Evolutionary conservation across 805 yeast species (phyloP), one percentile per base, ranked within the genome.

Genomic region (Barnettozyma sp.): DNA sequence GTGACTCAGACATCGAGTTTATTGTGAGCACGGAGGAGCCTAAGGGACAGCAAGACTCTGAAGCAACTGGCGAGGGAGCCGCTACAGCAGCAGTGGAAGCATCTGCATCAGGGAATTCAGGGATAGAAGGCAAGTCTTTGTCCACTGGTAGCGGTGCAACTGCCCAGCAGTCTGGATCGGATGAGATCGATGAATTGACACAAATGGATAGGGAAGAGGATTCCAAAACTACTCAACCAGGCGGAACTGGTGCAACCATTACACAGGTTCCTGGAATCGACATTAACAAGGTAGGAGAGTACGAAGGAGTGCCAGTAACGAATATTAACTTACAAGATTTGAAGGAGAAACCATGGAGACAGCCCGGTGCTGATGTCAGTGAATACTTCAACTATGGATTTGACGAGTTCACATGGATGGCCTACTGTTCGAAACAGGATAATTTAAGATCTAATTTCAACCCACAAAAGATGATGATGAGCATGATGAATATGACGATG

Each of bases 311-410:
- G 47, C 94, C 95, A 4, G 65, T 92, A 33, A 84, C 95, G 0
- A 77, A 82, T 46, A 68, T 90, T 10, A 81, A 83, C 41, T 69
- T 90, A 9, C 90, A 82, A 41, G 81, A 78, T 36, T 63, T 88
- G 33, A 86, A 84, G 45, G 95, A 87, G 46, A 94, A 94, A 62
- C 99, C 99, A 7, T 92, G 99, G 99, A 73, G 98, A 55, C 78
- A 83, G 45, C 97, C 97, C 1, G 98, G 97, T 25, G 95, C 95
- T 4, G 97, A 92, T 60, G 63, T 85, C 26, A 73, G 94, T 7
- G 97, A 92, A 58, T 94, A 87, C 59, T 92, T 92, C 68, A 92
- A 92, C 62, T 92, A 78, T 53, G 98, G 98, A 2, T 92, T 92
- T 55, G 95, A 92, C 56, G 99, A 92, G 63, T 73, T 83, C 46